Evolutionary conservation across 164 flowering plant genomes (phyloP), one percentile per base, ranked within the genome.

Genomic region (Saururus chinensis): DNA sequence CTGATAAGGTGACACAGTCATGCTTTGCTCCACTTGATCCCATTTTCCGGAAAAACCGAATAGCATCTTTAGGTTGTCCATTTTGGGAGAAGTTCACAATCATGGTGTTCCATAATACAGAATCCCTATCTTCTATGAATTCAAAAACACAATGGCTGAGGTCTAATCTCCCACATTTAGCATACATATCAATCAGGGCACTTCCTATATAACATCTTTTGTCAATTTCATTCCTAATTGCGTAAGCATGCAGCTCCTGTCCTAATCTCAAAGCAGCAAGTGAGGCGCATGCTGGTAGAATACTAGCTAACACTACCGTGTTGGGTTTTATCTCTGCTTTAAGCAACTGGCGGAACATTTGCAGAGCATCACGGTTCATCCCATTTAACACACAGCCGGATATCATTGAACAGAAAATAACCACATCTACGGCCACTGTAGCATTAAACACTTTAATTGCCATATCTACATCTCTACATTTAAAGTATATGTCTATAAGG

Each of bases 141-240:
- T 17, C 16, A 56, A 92, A 92, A 62, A 77, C 52, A n/a, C 60
- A 55, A 59, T 57, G 65, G 62, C 87, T 80, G 51, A 84, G 74
- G 71, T 86, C 91, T 73, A 89, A 58, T 68, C 82, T 79, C 66
- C 96, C 96, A 80, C 96, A 92, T 76, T 92, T 92, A 24, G 96
- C 86, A 73, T 92, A 89, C 92, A 89, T 87, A 65, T 87, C 89
- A 19, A 68, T 63, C 12, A 89, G 61, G 26, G 95, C 85, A 72
- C 87, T 81, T 42, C 76, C 86, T 8, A 88, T 85, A 68, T 76
- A 79, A 71, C 81, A 76, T 51, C 64, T 74, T 22, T 51, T 60
- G 9, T 77, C 82, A 41, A 76, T 69, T 51, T 79, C 83, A 64
- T 70, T 76, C 70, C 75, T 84, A 24, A 87, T 69, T 52, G 83